Evolutionary conservation across 805 yeast genomes (phyloP), one percentile per base, ranked within the genome.

Genomic region (Alloascoidea africana): DNA sequence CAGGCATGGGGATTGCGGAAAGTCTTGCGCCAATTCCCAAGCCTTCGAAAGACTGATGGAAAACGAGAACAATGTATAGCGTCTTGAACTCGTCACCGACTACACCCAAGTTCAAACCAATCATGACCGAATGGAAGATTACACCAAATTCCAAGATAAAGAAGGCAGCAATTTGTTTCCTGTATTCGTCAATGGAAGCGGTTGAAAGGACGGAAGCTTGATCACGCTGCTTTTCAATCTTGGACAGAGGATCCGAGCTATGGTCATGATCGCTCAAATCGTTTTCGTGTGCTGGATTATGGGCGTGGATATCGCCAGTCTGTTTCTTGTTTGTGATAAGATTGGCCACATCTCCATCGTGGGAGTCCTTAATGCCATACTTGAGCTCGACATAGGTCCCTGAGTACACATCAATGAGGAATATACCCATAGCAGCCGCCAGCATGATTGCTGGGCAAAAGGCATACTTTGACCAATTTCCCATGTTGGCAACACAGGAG

Each of bases 1-100:
- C 41, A 5, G 80, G 78, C 70, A 77, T 77, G 2, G 63, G 59
- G 14, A 74, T 70, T 27, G 65, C 63, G 1, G 81, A 72, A 36
- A 76, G 55, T 52, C 91, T 67, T 6, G 87, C 65, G 19, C 89
- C 87, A 44, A 79, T 64, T 46, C 89, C 89, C 38, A 80, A 63
- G 44, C 89, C 89, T 60, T 80, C 89, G 49, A 80, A 81, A 50
- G 74, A 64, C 55, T 80, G 89, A 55, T 80, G 89, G 65, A 79
- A 80, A 3, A 76, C 71, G 32, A 72, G 44, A 5, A 79, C 89
- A 36, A 74, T 61, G 49, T 75, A 79, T 35, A 80, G 60, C 3
- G 81, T 66, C 34, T 58, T 62, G 52, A 76, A 79, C 49, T 77
- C 81, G 6, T 70, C 75, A 34, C 76, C 80, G 6, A 76, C 53